phyloP scores from a whole-genome alignment of 116 monocot genomes.

The Cymodocea nodosa region DNA sequence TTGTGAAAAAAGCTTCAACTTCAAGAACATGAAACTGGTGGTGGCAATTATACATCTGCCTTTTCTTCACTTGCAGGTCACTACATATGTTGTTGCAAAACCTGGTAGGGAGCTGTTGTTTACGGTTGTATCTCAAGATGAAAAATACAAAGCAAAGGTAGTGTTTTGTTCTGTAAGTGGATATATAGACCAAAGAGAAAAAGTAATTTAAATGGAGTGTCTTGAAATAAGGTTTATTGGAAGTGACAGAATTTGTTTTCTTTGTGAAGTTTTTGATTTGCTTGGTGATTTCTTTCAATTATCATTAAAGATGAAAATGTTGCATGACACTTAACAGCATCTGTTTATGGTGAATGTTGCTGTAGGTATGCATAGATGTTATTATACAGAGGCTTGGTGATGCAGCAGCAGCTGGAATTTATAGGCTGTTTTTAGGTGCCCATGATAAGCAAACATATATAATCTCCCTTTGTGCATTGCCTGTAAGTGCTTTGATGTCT shows the following conservation, averaged over 20 bases:
- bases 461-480: constrained; percentile 61
- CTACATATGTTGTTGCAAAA: constrained; percentile 88
- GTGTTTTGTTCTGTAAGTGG: neutral
- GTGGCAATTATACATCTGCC: neutral
- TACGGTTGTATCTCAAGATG: constrained; percentile 87
- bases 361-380: constrained; percentile 91
- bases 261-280: neutral
- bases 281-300: constrained; percentile 2
- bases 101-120: constrained; percentile 94
- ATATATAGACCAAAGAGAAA: too few relatives aligned
- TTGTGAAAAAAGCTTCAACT: neutral
- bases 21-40: neutral
- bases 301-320: neutral
- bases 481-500: constrained; percentile 31
- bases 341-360: neutral
- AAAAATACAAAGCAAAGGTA: constrained; percentile 99
- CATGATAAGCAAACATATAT: constrained; percentile 33
- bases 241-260: neutral
- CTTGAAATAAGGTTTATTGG: too few relatives aligned
- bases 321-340: neutral
- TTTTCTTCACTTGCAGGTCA: constrained; percentile 37
- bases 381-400: constrained; percentile 93
- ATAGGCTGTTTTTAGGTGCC: constrained; percentile 46
- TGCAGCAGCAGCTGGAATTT: constrained; percentile 88
- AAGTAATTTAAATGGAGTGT: too few relatives aligned